A percentile compares a stretch with the other conserved stretches of the same genome.
These are phyloP conservation scores for Magnaporthiopsis poae DNA, from an alignment of 2,329 filamentous ascomycete species.

Conservation along the genomic window DNA sequence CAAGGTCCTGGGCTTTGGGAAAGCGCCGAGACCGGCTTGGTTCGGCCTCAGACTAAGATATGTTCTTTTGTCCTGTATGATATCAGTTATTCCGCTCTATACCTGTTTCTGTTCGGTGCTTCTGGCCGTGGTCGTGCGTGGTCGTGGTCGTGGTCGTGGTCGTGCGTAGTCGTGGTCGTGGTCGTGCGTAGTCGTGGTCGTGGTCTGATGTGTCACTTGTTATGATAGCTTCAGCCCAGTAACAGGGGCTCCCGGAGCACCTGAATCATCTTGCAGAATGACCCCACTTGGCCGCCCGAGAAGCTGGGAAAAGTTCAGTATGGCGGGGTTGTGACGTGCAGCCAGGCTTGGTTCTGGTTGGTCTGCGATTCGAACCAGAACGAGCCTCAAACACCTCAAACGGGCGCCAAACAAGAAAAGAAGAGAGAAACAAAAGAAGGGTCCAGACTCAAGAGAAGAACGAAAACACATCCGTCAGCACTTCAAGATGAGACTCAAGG, in stretches of 20 bases:
- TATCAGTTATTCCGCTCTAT: background rate
- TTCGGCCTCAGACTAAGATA: background rate
- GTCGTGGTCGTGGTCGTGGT: background rate
- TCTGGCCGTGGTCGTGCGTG: background rate
- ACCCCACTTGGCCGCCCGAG: too few species aligned
- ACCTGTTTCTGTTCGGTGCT: background rate
- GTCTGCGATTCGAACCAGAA: too few species aligned
- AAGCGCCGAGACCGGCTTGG: background rate
- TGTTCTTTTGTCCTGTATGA: background rate
- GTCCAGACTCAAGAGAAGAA: background rate
- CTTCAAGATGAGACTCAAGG: slow-evolving; percentile 22
- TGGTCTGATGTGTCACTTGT: background rate
- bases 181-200: background rate
- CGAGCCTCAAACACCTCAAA: too few species aligned
- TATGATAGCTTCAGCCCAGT: too few species aligned
- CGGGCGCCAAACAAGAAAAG: too few species aligned
- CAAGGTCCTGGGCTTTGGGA: background rate
- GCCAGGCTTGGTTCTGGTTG: too few species aligned
- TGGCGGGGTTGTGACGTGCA: too few species aligned
- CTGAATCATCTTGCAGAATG: too few species aligned
- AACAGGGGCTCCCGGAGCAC: too few species aligned
- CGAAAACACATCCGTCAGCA: background rate
- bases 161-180: background rate
- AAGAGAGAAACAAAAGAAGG: too few species aligned
- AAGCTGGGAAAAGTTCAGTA: too few species aligned